Percentiles rank a stretch among this genome's conserved stretches.
These are phyloP conservation scores for Tolypocladium guangdongense DNA, from an alignment of 2,329 filamentous ascomycete species.

Conservation along the genomic window DNA sequence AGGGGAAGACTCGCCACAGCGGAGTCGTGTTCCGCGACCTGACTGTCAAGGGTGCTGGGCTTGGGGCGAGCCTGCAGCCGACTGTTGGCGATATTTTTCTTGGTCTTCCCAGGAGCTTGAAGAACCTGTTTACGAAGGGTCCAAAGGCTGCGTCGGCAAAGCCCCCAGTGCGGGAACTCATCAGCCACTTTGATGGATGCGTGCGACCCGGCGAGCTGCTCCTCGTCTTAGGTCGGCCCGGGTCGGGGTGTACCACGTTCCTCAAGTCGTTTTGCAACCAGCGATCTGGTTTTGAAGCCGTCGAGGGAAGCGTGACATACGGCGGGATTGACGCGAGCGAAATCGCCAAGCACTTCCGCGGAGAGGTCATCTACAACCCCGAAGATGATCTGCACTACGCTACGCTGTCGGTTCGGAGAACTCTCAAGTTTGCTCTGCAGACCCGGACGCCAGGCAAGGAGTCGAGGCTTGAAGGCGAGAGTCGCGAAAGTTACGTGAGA, in stretches of 20 bases:
- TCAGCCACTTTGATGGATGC: slow-evolving; percentile 55
- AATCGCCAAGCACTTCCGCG: slow-evolving; percentile 43
- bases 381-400: slow-evolving; percentile 62
- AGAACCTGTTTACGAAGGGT: slow-evolving; percentile 35
- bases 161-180: slow-evolving; percentile 51
- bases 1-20: slow-evolving; percentile 57
- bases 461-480: slow-evolving; percentile 46
- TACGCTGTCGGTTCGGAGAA: slow-evolving; percentile 55
- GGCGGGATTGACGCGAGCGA: slow-evolving; percentile 34
- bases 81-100: slow-evolving; percentile 55
- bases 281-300: slow-evolving; percentile 48
- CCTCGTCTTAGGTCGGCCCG: slow-evolving; percentile 55
- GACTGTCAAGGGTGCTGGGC: slow-evolving; percentile 58
- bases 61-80: slow-evolving; percentile 45
- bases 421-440: slow-evolving; percentile 54
- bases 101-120: slow-evolving; percentile 35
- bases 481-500: slow-evolving; percentile 40
- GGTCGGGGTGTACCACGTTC: slow-evolving; percentile 59
- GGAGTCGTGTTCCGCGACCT: slow-evolving; percentile 61
- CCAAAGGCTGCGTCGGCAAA: slow-evolving; percentile 41
- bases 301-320: slow-evolving; percentile 56
- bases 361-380: slow-evolving; percentile 56
- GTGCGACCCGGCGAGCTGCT: slow-evolving; percentile 62
- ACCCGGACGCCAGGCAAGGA: slow-evolving; percentile 45
- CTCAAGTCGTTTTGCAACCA: slow-evolving; percentile 65